These are phyloP conservation scores for Penicillium sclerotigenum DNA, from an alignment of 2,329 filamentous ascomycete genomes.

Conservation along the genomic window DNA sequence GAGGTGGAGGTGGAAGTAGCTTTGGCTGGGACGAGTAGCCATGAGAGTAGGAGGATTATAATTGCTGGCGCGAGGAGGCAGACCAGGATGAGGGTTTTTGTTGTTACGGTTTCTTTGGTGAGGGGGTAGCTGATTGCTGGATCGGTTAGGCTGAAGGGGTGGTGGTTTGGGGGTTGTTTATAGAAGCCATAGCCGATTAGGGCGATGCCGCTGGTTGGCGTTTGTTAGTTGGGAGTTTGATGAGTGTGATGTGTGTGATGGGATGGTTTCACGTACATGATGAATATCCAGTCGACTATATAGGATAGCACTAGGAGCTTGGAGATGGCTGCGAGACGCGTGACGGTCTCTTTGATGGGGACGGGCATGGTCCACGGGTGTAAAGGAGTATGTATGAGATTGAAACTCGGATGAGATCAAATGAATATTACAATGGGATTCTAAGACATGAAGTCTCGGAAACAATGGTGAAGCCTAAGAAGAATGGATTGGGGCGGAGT, in stretches of 20 bases:
- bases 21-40: conserved; percentile 69
- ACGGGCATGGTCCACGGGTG: background rate
- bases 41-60: conserved; percentile 65
- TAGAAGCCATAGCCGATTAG: conserved; percentile 60
- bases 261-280: conserved; percentile 45
- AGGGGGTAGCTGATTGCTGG: conserved; percentile 77
- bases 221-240: background rate
- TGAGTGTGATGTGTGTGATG: background rate
- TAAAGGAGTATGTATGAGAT: background rate
- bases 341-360: background rate
- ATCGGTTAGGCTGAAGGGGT: conserved; percentile 70
- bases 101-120: conserved; percentile 69
- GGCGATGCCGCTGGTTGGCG: conserved; percentile 50
- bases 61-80: conserved; percentile 62
- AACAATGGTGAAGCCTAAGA: too few relatives aligned
- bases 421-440: too few relatives aligned
- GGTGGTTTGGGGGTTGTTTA: conserved; percentile 60
- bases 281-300: conserved; percentile 68
- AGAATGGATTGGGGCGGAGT: too few relatives aligned
- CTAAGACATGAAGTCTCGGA: too few relatives aligned
- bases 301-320: conserved; percentile 63
- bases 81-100: conserved; percentile 62
- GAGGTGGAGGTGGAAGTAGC: conserved; percentile 43
- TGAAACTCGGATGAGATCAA: too few relatives aligned
- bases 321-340: conserved; percentile 31